Conservation (phyloP, 1,139 yeast genomes). For the Candida frijolesensis region DNA sequence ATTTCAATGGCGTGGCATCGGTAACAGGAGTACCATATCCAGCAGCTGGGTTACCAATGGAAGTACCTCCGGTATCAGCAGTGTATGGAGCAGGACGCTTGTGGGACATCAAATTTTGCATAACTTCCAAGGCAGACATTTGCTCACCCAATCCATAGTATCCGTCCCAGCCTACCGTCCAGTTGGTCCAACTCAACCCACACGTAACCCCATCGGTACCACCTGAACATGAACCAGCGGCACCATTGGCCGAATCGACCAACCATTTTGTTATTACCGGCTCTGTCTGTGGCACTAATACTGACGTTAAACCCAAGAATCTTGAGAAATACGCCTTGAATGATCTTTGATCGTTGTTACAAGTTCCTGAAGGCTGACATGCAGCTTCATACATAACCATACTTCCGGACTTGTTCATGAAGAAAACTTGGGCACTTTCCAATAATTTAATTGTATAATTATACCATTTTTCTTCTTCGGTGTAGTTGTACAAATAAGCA, state of each 20-base stretch:
- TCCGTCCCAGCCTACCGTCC: conserved; percentile 62
- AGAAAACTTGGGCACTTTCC: conserved; percentile 54
- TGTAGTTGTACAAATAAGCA: conserved; percentile 78
- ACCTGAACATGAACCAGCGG: conserved; percentile 82
- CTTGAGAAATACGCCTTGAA: conserved; percentile 84
- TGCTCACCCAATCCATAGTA: conserved; percentile 92
- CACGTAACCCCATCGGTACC: conserved; percentile 90
- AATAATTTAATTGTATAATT: conserved; percentile 57
- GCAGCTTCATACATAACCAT: conserved; percentile 77
- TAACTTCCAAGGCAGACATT: conserved; percentile 80
- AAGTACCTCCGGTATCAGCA: conserved; percentile 59
- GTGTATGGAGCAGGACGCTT: conserved; percentile 62
- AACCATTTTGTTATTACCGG: conserved; percentile 55
- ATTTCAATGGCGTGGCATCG: conserved; percentile 46
- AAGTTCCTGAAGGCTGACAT: conserved; percentile 61
- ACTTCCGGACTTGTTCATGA: conserved; percentile 47
- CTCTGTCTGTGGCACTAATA: conserved; percentile 65
- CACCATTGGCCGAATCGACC: conserved; percentile 70
- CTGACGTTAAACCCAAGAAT: conserved; percentile 74
- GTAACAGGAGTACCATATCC: conserved; percentile 50
- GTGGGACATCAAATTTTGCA: conserved; percentile 62
- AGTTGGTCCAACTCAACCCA: conserved; percentile 75
- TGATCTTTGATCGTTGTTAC: conserved; percentile 89
- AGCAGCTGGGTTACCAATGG: conserved; percentile 60
- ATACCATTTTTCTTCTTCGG: conserved; percentile 70